Percentiles rank a stretch among this genome's conserved stretches.
Conservation (phyloP, 192 early-diverging fungal genomes). For the Mortierella antarctica region DNA sequence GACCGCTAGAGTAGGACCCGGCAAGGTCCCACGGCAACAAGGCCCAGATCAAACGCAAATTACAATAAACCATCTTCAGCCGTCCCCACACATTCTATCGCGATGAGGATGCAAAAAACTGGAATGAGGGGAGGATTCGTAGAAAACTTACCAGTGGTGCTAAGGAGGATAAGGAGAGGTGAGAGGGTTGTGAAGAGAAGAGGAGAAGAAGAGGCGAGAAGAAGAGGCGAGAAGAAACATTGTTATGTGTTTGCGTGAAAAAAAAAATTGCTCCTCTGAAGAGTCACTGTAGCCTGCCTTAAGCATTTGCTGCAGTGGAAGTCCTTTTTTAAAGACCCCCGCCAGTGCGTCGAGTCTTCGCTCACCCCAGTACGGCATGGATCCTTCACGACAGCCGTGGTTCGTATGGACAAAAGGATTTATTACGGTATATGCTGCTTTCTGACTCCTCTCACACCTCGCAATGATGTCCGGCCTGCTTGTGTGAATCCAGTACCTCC, state of each 20-base stretch:
- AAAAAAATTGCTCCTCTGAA: too few species aligned
- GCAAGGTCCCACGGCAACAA: constrained; percentile 57
- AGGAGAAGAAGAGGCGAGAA: neutral
- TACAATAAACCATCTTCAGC: constrained; percentile 54
- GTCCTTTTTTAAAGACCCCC: too few species aligned
- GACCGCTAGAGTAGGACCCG: constrained; percentile 57
- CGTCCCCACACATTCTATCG: neutral
- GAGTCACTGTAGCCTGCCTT: too few species aligned
- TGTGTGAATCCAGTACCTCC: neutral
- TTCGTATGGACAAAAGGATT: neutral
- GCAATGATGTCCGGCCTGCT: neutral
- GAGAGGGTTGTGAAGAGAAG: neutral
- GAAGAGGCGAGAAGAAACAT: neutral
- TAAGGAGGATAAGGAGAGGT: neutral
- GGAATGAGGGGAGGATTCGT: neutral
- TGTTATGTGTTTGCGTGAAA: too few species aligned
- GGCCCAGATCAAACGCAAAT: constrained; percentile 59
- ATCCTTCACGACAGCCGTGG: neutral
- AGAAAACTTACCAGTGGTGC: constrained; percentile 1
- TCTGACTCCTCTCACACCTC: constrained; percentile 4
- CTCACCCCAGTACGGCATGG: too few species aligned
- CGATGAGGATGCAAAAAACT: neutral
- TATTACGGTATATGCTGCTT: neutral
- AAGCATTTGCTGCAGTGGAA: too few species aligned
- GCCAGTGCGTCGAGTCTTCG: too few species aligned